A percentile compares a stretch with the other conserved stretches of the same genome.
Evolutionary conservation across 2,329 filamentous ascomycete genomes (phyloP).

Genomic region (Coniochaeta hoffmannii): DNA sequence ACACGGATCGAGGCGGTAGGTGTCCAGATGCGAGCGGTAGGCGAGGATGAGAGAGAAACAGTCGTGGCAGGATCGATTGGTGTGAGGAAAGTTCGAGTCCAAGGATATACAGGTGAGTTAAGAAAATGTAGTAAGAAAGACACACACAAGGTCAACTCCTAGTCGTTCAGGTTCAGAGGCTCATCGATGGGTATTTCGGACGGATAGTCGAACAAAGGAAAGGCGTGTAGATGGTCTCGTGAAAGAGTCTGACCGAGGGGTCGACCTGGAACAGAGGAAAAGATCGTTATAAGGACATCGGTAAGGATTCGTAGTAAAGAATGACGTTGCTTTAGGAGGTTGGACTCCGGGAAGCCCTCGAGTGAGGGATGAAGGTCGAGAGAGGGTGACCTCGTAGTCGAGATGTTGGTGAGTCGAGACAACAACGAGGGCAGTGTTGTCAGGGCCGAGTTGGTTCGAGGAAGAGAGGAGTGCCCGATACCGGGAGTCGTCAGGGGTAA

Average conservation of each 20-base stretch:
- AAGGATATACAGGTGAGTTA: conserved; percentile 18
- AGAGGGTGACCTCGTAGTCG: conserved; percentile 2
- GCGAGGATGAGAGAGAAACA: background rate
- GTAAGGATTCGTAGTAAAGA: conserved; percentile 20
- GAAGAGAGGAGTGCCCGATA: background rate
- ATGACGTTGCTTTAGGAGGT: conserved; percentile 14
- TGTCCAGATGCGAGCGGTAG: background rate
- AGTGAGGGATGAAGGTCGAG: background rate
- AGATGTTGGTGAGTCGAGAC: conserved; percentile 3
- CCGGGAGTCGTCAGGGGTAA: background rate
- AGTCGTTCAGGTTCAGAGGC: conserved; percentile 37
- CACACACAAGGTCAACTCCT: conserved; percentile 24
- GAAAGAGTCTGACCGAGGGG: conserved; percentile 13
- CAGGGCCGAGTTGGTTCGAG: background rate
- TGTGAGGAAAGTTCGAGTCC: conserved; percentile 7
- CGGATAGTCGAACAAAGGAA: conserved; percentile 28
- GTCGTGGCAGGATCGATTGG: background rate
- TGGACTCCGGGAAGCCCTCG: conserved; percentile 2
- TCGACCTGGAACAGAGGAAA: conserved; percentile 15
- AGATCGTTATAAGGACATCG: conserved; percentile 36
- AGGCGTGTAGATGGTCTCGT: conserved; percentile 18
- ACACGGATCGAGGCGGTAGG: conserved; percentile 7
- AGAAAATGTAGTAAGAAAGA: conserved; percentile 16
- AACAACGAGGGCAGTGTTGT: background rate
- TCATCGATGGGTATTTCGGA: conserved; percentile 36